Base-by-base conservation (phyloP, 208 protist genomes). In the Leishmania tropica region DNA sequence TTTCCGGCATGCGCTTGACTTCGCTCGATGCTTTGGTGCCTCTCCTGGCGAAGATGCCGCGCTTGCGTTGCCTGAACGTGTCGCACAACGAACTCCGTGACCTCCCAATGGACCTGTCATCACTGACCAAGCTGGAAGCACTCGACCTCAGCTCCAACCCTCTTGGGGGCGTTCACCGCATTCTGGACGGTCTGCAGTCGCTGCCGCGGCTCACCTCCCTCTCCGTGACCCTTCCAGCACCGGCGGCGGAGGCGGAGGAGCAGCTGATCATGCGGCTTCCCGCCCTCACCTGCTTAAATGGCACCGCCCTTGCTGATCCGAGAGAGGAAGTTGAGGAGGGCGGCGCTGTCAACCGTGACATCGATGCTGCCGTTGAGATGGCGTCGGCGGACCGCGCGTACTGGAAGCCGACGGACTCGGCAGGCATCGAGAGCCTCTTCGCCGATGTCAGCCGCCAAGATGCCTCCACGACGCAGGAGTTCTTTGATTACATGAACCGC, bases 221-320 rank as follows among this genome's bases (percentile, higher is more conserved):
- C 31, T 83, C 81, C 35, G 88, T 97, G 62, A 88, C 86, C 28
- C 77, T 97, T 17, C 84, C 87, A 21, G 81, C 83, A 37, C 86
- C 91, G 42, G 80, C 60, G 21, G 94, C 95, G 78, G 94, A 97
- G 28, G 91, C 95, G 78, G 94, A 97, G 85, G 89, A 96, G 65
- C 86, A 94, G 56, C 80, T 97, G 15, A 95, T 97, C 62, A 64
- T 95, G 47, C 60, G 83, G 31, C 77, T 97, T 19, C 86, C 91
- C 13, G 67, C 78, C 47, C 64, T 85, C 51, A 78, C 68, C 31
- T 58, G 68, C 42, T 76, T 84, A 24, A 82, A 81, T 40, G 85
- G 79, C 17, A 78, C 74, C 13, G 68, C 76, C 35, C 40, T 87
- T 13, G 64, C 48, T 0, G 83, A 81, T 58, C 31, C 74, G 75